Evolutionary conservation across 257 asterid species (phyloP), one percentile per base, ranked within the genome.

Genomic region (Eustoma russellianum): DNA sequence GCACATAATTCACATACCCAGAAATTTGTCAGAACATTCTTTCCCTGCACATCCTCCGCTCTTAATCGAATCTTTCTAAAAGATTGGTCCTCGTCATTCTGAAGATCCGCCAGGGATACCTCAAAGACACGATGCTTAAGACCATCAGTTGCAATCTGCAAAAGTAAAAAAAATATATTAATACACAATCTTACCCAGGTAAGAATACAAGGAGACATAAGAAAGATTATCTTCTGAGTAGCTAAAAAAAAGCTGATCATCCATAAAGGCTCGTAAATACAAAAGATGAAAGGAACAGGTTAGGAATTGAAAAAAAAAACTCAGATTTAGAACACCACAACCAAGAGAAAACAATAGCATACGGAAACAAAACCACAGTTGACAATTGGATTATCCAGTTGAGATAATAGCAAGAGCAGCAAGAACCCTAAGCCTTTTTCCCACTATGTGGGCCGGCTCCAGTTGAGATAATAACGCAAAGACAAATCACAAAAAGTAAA

Each of bases 111-210:
- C 75, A 82, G 72, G 1, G 93, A 79, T 10, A 85, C 93, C 68
- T 88, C 97, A 5, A 88, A 79, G 18, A 88, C 91, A 63, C 97
- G 83, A 33, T 88, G 93, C 77, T 88, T 88, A 43, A 88, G 90
- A 35, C 97, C 97, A 61, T 88, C 97, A 2, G 97, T 85, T 11
- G 97, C 97, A 80, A 85, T 88, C 97, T 86, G 60, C 9, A 9
- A 16, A 13, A 10, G 58, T 9, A 19, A 51, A 13, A 12, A 30
- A n/a, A 33, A 14, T 9, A 9, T 17, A 2, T 0, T 2, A 17
- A 17, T 8, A 48, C 30, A 30, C 9, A 5, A 2, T 17, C 12
- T 8, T 6, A 48, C 19, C 30, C 7, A 14, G 2, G 8, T 3
- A 48, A 17, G 19, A 17, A 14, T 1, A 9, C 33, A 48, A 5